A percentile compares a stretch with the other conserved stretches of the same genome.
These are phyloP conservation scores for Mycena haematopus DNA, from an alignment of 768 basidiomycete species.

Conservation along the genomic window DNA sequence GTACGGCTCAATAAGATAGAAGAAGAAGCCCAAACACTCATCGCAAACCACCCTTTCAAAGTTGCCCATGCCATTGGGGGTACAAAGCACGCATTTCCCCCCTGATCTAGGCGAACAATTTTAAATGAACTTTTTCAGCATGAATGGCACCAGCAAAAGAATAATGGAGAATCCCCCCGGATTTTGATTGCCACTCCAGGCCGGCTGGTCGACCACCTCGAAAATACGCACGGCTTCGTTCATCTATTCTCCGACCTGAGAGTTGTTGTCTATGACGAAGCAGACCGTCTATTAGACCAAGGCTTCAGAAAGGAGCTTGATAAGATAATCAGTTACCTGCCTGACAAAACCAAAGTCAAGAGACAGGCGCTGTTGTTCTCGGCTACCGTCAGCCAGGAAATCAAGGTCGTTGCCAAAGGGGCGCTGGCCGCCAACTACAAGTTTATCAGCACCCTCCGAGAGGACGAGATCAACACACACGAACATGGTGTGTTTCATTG, in stretches of 20 bases:
- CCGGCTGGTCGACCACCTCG: constrained; percentile 73
- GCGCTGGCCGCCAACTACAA: constrained; percentile 39
- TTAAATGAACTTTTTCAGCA: constrained; percentile 18
- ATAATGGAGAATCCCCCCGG: constrained; percentile 43
- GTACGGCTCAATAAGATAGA: constrained; percentile 53
- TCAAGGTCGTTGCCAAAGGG: constrained; percentile 50
- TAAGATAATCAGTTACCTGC: constrained; percentile 57
- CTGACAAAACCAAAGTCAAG: constrained; percentile 52
- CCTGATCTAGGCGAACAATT: neutral
- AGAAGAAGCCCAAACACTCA: constrained; percentile 61
- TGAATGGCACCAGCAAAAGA: constrained; percentile 29
- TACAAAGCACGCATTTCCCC: constrained; percentile 47
- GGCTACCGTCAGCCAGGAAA: constrained; percentile 76
- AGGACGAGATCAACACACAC: constrained; percentile 66
- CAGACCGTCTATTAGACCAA: constrained; percentile 75
- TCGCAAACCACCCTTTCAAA: constrained; percentile 47
- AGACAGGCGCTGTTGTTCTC: constrained; percentile 76
- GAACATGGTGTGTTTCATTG: constrained; percentile 57
- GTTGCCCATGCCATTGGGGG: constrained; percentile 63
- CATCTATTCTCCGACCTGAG: constrained; percentile 46
- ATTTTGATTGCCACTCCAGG: constrained; percentile 80
- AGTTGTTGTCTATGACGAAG: constrained; percentile 72
- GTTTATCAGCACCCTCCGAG: constrained; percentile 65
- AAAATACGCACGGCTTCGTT: constrained; percentile 46
- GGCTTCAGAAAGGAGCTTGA: constrained; percentile 75